Percentiles rank a stretch among this genome's conserved stretches.
These are phyloP conservation scores for Diplodia mutila DNA, from an alignment of 2,329 filamentous ascomycete species.

Conservation along the genomic window DNA sequence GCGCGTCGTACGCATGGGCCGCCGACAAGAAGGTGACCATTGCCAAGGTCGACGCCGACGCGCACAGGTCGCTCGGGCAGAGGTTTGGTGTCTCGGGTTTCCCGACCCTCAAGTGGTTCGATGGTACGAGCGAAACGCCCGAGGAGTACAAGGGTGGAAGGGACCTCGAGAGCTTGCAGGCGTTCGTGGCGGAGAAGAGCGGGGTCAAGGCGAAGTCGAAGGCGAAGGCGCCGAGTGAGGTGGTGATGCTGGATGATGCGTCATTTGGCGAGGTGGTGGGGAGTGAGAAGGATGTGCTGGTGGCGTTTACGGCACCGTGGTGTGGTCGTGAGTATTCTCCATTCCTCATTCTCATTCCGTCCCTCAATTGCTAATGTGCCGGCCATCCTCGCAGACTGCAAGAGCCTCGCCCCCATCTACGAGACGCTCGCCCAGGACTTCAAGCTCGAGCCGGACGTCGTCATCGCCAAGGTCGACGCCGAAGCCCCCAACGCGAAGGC, in stretches of 20 bases:
- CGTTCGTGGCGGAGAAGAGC: slow-evolving; percentile 85
- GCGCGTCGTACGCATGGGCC: slow-evolving; percentile 70
- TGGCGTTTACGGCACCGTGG: slow-evolving; percentile 98
- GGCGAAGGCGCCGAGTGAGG: slow-evolving; percentile 71
- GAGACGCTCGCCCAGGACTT: slow-evolving; percentile 85
- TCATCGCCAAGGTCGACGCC: slow-evolving; percentile 94
- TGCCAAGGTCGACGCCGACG: slow-evolving; percentile 94
- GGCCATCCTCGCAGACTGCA: slow-evolving; percentile 74
- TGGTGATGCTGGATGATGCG: slow-evolving; percentile 78
- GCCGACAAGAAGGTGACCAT: slow-evolving; percentile 79
- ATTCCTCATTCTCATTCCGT: neutral
- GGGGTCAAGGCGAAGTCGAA: slow-evolving; percentile 79
- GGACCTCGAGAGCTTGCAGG: slow-evolving; percentile 80
- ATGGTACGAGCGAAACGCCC: slow-evolving; percentile 87
- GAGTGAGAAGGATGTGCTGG: slow-evolving; percentile 83
- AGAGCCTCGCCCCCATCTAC: slow-evolving; percentile 87
- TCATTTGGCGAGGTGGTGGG: slow-evolving; percentile 80
- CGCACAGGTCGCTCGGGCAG: slow-evolving; percentile 81
- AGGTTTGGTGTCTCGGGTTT: slow-evolving; percentile 90
- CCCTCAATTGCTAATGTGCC: neutral
- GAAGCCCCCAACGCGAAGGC: slow-evolving; percentile 85
- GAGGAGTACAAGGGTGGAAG: slow-evolving; percentile 84
- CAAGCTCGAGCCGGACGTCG: slow-evolving; percentile 72
- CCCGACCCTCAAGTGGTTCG: slow-evolving; percentile 96
- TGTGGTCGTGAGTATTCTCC: slow-evolving; percentile 80